Conservation (phyloP, 2,329 filamentous ascomycete species). For the Trichoderma sp. region DNA sequence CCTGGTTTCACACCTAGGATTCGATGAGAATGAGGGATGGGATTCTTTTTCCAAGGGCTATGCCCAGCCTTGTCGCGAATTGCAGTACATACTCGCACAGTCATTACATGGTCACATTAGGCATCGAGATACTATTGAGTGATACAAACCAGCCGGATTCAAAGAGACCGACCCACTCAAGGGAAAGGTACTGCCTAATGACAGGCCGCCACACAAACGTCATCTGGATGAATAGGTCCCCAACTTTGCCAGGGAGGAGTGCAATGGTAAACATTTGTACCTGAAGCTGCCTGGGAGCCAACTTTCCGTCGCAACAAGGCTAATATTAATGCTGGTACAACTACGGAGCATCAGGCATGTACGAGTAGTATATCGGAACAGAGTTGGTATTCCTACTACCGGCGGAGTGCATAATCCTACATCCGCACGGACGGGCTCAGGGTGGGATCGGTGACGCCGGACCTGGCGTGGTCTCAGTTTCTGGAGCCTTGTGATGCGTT, state of each 20-base stretch:
- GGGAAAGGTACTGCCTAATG: neutral
- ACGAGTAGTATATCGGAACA: neutral
- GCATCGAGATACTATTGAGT: neutral
- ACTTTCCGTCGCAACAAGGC: neutral
- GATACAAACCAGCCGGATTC: neutral
- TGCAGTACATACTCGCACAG: neutral
- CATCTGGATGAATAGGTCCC: neutral
- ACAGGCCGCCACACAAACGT: neutral
- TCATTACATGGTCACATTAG: neutral
- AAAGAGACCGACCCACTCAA: neutral
- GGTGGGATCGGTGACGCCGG: slow-evolving; percentile 16
- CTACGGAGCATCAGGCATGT: neutral
- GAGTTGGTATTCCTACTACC: slow-evolving; percentile 13
- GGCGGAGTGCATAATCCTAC: slow-evolving; percentile 17
- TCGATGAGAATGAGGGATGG: neutral
- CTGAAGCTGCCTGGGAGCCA: neutral
- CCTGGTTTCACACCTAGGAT: neutral
- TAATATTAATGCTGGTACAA: neutral
- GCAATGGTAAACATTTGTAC: neutral
- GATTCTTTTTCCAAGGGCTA: neutral
- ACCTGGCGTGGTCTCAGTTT: neutral
- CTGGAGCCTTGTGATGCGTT: slow-evolving; percentile 3
- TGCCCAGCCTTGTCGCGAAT: neutral
- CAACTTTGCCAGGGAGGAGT: neutral
- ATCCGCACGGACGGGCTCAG: slow-evolving; percentile 13